Percentiles rank a stretch among this genome's conserved stretches.
phyloP scores from a whole-genome alignment of 2,329 filamentous ascomycete species.

The Madurella mycetomatis region DNA sequence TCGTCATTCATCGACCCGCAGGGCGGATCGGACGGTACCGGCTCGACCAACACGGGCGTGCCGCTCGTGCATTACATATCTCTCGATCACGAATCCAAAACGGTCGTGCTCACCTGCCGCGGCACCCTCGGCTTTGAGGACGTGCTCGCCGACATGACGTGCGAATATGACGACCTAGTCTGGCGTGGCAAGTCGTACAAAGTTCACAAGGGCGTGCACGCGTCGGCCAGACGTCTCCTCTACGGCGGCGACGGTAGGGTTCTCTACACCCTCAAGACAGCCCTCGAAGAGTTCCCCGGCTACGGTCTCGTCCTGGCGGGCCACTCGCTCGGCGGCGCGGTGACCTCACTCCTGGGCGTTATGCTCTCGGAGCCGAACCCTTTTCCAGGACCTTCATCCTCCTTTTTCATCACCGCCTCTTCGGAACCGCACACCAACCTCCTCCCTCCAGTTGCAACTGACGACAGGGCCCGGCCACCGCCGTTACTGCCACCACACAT shows the following conservation, averaged over 20 bases:
- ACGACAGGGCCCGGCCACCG: background rate
- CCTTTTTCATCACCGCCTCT: conserved; percentile 59
- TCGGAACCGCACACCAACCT: conserved; percentile 39
- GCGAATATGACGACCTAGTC: conserved; percentile 62
- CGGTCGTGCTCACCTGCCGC: conserved; percentile 67
- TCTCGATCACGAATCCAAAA: conserved; percentile 65
- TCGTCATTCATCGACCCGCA: conserved; percentile 68
- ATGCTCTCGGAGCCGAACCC: conserved; percentile 62
- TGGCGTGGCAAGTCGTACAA: conserved; percentile 63
- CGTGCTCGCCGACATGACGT: conserved; percentile 68
- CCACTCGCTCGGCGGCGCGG: conserved; percentile 65
- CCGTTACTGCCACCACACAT: conserved; percentile 34
- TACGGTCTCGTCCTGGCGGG: conserved; percentile 68
- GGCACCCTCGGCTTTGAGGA: conserved; percentile 72
- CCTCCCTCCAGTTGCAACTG: conserved; percentile 24
- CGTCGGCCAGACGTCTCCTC: conserved; percentile 62
- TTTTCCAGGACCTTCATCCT: conserved; percentile 35
- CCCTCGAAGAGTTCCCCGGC: conserved; percentile 60
- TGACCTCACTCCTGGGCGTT: conserved; percentile 65
- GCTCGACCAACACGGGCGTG: conserved; percentile 61
- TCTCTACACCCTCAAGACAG: conserved; percentile 60
- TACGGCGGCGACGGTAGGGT: conserved; percentile 65
- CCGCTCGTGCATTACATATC: conserved; percentile 71
- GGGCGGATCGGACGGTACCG: conserved; percentile 61
- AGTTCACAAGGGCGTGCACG: conserved; percentile 71